These are phyloP conservation scores for Fomitopsis betulina DNA, from an alignment of 1,284 basidiomycete genomes.

Conservation along the genomic window DNA sequence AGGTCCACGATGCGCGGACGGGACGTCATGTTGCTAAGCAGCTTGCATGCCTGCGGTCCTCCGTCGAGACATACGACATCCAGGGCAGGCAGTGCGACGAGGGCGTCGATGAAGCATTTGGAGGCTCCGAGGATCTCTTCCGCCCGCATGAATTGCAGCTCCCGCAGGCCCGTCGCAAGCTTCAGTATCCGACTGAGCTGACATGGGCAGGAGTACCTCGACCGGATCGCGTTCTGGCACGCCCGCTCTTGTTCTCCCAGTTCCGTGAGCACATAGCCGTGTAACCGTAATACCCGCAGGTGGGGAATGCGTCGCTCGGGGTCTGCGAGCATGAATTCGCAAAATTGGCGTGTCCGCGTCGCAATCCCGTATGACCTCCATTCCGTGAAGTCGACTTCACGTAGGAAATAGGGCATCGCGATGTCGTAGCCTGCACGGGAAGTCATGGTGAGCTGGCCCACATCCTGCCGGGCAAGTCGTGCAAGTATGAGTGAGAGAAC, in stretches of 20 bases:
- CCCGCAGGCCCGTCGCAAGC: not conserved
- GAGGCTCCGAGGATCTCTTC: not conserved
- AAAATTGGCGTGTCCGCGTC: not conserved
- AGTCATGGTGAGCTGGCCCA: not conserved
- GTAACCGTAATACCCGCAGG: not conserved
- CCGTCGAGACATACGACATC: not conserved
- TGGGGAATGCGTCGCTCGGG: not conserved
- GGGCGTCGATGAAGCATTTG: not conserved
- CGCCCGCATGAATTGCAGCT: not conserved
- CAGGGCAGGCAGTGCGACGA: not conserved
- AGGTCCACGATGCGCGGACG: not conserved
- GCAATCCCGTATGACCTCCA: not conserved
- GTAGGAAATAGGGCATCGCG: not conserved
- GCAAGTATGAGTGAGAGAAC: not conserved
- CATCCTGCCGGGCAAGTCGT: not conserved
- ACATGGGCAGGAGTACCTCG: not conserved
- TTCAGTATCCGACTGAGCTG: not conserved
- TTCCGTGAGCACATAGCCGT: not conserved
- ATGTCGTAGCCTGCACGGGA: not conserved
- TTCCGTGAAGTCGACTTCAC: not conserved
- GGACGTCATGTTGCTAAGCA: not conserved
- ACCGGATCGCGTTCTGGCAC: no score
- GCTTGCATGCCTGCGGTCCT: not conserved
- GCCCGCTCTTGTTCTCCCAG: not conserved
- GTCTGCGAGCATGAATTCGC: constrained; percentile 2